A percentile compares a stretch with the other conserved stretches of the same genome.
These are phyloP conservation scores for Fusarium sp. DNA, from an alignment of 2,329 filamentous ascomycete species.

Conservation along the genomic window DNA sequence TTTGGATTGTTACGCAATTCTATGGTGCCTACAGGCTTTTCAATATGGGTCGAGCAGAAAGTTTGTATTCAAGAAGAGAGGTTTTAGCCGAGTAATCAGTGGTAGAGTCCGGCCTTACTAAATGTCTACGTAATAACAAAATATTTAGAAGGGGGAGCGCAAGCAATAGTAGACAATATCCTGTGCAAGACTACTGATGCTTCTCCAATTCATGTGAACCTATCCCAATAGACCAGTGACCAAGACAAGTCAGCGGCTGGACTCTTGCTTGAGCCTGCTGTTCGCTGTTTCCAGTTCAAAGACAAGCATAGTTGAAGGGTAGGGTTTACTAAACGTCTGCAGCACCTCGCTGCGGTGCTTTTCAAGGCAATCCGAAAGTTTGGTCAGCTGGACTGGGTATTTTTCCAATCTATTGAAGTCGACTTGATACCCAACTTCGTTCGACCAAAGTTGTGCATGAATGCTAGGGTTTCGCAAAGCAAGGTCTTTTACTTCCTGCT, in stretches of 20 bases:
- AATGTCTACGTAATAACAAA: too few relatives aligned
- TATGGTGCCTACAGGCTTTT: conserved; percentile 19
- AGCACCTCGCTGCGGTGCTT: background rate
- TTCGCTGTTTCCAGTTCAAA: too few relatives aligned
- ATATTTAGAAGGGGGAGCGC: too few relatives aligned
- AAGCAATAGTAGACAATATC: too few relatives aligned
- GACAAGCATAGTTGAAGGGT: background rate
- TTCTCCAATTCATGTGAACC: too few relatives aligned
- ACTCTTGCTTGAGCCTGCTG: too few relatives aligned
- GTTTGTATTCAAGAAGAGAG: too few relatives aligned
- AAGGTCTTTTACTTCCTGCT: background rate
- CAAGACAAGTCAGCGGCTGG: too few relatives aligned
- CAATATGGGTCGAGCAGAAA: conserved; percentile 15
- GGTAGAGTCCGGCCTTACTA: too few relatives aligned
- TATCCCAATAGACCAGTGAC: too few relatives aligned
- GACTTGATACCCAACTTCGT: conserved; percentile 5
- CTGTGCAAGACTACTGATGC: too few relatives aligned
- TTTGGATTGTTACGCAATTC: conserved; percentile 23
- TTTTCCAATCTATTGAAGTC: background rate
- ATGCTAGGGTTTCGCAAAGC: background rate
- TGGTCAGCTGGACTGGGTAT: background rate
- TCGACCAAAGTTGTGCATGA: background rate
- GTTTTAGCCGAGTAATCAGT: too few relatives aligned
- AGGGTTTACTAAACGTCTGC: background rate
- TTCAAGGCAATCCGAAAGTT: background rate